Percentiles rank a stretch among this genome's conserved stretches.
Conservation (phyloP, 345 rosid genomes). For the Sisymbrium altissimum region DNA sequence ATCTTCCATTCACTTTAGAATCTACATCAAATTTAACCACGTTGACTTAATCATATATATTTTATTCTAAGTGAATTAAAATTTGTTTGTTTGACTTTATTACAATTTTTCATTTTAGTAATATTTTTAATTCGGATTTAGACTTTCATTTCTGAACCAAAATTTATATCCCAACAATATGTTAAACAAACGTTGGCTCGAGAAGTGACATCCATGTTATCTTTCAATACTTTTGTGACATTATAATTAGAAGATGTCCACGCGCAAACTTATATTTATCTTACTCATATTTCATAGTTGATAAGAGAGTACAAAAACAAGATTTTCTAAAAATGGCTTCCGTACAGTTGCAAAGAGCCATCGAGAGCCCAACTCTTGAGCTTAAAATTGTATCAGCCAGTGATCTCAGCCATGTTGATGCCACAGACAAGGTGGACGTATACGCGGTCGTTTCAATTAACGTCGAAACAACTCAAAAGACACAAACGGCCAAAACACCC, state of each 20-base stretch:
- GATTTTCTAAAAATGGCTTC: not conserved
- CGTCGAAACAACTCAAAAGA: constrained; percentile 38
- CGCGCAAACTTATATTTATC: not conserved
- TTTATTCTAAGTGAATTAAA: no score
- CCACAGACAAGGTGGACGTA: constrained; percentile 61
- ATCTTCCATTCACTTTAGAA: no score
- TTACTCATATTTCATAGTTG: not conserved
- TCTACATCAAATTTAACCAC: no score
- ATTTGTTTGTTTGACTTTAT: no score
- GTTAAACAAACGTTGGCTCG: no score
- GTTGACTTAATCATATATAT: no score
- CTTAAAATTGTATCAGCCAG: constrained; percentile 64
- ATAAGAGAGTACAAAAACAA: not conserved
- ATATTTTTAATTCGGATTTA: no score
- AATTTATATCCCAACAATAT: no score
- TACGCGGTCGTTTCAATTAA: constrained; percentile 59
- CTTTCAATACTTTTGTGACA: not conserved
- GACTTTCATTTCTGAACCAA: no score
- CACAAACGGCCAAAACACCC: constrained; percentile 48
- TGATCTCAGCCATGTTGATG: constrained; percentile 51
- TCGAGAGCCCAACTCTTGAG: constrained; percentile 54
- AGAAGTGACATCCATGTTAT: no score
- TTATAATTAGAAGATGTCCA: not conserved
- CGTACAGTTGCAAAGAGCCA: constrained; percentile 13
- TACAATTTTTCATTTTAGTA: no score